A percentile compares a stretch with the other conserved stretches of the same genome.
These are phyloP conservation scores for Parsonsia alboflavescens DNA, from an alignment of 257 asterid species.

Conservation along the genomic window DNA sequence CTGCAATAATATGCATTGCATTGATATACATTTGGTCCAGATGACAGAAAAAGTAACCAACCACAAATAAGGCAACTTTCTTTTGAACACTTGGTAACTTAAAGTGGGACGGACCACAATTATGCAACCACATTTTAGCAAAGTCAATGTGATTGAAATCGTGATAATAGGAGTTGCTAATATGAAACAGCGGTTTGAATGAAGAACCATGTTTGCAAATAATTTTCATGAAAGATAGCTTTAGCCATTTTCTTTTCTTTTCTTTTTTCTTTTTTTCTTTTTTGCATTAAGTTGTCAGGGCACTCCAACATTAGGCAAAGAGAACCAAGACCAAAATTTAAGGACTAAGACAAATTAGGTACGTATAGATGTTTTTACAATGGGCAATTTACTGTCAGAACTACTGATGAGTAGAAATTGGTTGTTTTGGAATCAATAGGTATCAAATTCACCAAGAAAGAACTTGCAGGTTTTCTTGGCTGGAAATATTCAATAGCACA, in stretches of 20 bases:
- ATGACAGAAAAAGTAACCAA: too few species aligned
- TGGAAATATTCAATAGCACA: not conserved
- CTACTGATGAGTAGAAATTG: not conserved
- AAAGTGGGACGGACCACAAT: not conserved
- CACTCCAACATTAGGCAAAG: not conserved
- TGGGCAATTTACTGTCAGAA: not conserved
- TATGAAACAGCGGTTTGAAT: not conserved
- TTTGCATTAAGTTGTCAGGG: too few species aligned
- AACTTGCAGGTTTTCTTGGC: not conserved
- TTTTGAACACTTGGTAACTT: not conserved
- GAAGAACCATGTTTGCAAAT: not conserved
- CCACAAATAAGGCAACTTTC: not conserved
- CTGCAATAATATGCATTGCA: not conserved
- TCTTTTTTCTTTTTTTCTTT: too few species aligned
- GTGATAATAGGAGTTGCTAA: not conserved
- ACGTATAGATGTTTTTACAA: not conserved
- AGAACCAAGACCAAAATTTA: not conserved
- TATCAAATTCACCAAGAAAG: too few species aligned
- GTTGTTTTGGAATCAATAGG: not conserved
- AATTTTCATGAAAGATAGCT: not conserved
- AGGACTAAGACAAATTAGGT: not conserved
- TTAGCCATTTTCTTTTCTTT: too few species aligned
- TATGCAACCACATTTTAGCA: not conserved
- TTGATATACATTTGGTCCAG: too few species aligned
- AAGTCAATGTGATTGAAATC: not conserved